These are phyloP conservation scores for Obba rivulosa DNA, from an alignment of 768 basidiomycete genomes.

Conservation along the genomic window DNA sequence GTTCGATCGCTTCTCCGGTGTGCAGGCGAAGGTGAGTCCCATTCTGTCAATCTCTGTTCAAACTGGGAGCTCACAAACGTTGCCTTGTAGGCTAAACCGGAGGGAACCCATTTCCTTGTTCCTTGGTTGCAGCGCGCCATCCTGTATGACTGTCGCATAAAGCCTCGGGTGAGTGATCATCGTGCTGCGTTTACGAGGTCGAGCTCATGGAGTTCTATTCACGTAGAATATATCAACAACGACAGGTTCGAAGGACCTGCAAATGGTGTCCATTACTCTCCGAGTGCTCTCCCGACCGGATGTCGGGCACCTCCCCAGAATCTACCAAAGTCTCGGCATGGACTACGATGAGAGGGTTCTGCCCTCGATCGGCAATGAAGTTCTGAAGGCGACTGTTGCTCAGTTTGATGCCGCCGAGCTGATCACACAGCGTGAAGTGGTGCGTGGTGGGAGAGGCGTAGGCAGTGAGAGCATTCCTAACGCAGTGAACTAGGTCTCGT, in stretches of 20 bases:
- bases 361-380: slow-evolving; percentile 97
- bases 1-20: slow-evolving; percentile 96
- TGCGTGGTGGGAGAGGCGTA: slow-evolving; percentile 33
- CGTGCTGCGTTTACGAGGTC: background rate
- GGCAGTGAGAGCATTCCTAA: background rate
- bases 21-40: slow-evolving; percentile 62
- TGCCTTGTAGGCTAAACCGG: slow-evolving; percentile 65
- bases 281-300: slow-evolving; percentile 95
- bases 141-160: slow-evolving; percentile 95
- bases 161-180: slow-evolving; percentile 65
- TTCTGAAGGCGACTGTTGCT: slow-evolving; percentile 95
- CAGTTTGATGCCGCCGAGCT: slow-evolving; percentile 97
- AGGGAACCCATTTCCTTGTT: slow-evolving; percentile 94
- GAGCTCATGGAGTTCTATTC: no score
- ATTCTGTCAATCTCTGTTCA: background rate
- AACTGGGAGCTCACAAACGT: no score
- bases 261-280: slow-evolving; percentile 96
- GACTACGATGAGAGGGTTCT: slow-evolving; percentile 98
- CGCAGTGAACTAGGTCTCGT: slow-evolving; percentile 59
- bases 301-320: slow-evolving; percentile 78
- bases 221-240: slow-evolving; percentile 94
- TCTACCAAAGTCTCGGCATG: slow-evolving; percentile 91
- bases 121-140: slow-evolving; percentile 97
- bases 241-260: slow-evolving; percentile 96
- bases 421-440: slow-evolving; percentile 97